Evolutionary conservation across 148 eudicot species (phyloP).

Genomic region (Rhododendron mucronatum): DNA sequence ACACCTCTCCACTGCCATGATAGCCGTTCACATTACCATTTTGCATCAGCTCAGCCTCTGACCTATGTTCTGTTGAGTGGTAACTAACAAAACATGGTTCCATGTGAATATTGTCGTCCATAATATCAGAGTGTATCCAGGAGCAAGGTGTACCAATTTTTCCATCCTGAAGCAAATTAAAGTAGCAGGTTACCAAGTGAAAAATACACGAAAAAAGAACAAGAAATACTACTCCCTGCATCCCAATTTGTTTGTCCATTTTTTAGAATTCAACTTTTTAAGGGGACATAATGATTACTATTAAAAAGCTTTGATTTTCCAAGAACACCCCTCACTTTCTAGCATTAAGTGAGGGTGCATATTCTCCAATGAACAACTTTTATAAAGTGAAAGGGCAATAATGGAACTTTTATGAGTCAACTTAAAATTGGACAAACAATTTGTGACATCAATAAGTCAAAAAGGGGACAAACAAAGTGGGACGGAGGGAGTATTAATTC

Average conservation of each 20-base stretch:
- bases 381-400: no score
- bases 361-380: no score
- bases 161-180: constrained; percentile 31
- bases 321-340: no score
- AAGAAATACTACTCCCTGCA: background rate
- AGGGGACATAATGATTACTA: no score
- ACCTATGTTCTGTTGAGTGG: constrained; percentile 16
- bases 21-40: constrained; percentile 22
- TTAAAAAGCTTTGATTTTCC: no score
- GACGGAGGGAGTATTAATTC: background rate
- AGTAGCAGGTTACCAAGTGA: background rate
- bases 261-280: background rate
- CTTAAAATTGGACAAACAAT: background rate
- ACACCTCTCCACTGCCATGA: constrained; percentile 15
- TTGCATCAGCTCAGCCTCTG: constrained; percentile 23
- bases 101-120: constrained; percentile 88
- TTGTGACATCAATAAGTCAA: background rate
- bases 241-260: background rate
- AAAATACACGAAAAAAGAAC: background rate
- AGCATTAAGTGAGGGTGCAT: no score
- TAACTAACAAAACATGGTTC: constrained; percentile 34
- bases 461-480: background rate
- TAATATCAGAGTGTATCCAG: constrained; percentile 92
- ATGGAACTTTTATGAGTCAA: background rate
- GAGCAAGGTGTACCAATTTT: constrained; percentile 42